phyloP scores from a whole-genome alignment of 768 basidiomycete species.

The Podaxis rugospora region DNA sequence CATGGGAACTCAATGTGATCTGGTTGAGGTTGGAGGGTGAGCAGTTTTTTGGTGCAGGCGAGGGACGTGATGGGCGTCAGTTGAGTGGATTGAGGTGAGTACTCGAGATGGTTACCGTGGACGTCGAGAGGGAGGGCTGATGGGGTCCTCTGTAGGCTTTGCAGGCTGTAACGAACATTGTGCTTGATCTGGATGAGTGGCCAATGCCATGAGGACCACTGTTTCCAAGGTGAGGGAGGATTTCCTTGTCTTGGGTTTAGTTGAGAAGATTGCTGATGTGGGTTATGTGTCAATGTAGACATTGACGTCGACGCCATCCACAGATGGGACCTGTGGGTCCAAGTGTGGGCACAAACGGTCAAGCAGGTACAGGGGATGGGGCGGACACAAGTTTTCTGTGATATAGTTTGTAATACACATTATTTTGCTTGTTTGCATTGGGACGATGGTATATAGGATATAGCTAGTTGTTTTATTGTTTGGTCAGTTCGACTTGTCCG shows the following conservation, averaged over 20 bases:
- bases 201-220: constrained; percentile 88
- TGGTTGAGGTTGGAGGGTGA: constrained; percentile 90
- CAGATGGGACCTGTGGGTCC: neutral
- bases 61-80: constrained; percentile 77
- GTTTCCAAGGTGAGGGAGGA: constrained; percentile 62
- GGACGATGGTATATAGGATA: neutral
- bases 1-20: too few species aligned
- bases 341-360: neutral
- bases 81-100: constrained; percentile 93
- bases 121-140: neutral
- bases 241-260: neutral
- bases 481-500: too few species aligned
- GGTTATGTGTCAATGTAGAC: constrained; percentile 12
- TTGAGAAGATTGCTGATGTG: neutral
- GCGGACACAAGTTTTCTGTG: neutral
- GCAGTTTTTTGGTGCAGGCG: constrained; percentile 93
- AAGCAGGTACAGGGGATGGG: neutral
- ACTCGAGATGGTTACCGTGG: constrained; percentile 15
- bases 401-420: constrained; percentile 2
- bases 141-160: constrained; percentile 49
- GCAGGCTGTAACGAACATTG: constrained; percentile 88
- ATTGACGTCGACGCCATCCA: constrained; percentile 28
- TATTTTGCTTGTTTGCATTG: too few species aligned
- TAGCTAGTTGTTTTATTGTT: neutral
- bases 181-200: constrained; percentile 88